Base-by-base conservation (phyloP, 352 stramenopile species). In the Achlya hypogyna region DNA sequence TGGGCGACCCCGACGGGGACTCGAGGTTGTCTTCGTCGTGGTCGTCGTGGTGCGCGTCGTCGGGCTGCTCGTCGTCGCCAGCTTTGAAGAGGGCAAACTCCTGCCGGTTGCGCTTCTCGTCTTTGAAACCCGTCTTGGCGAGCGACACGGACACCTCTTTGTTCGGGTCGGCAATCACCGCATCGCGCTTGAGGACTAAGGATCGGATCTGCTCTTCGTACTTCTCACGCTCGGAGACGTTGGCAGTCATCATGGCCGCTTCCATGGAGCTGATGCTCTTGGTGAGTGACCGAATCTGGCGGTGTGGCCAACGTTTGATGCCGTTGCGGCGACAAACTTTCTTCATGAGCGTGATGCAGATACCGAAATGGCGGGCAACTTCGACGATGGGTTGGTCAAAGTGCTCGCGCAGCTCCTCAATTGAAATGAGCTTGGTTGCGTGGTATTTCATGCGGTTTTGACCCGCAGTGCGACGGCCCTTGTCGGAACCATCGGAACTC, bases 291-390 rank as follows among this genome's bases (percentile, higher is more conserved):
- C 86, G 84, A 67, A 87, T 87, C 70, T 86, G 79, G 32, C 79
- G 77, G 63, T 87, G 79, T 34, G 79, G 79, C 79, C 79, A 87
- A 35, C 79, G 79, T 62, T 87, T 87, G 70, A 87, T 87, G 35
- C 79, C 79, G 63, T 87, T 87, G 62, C 78, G 77, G 12, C 79
- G 75, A 28, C 79, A 87, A 51, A 87, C 84, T 65, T 87, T 87
- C 72, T 87, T 95, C 86, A 95, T 95, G 43, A 95, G 77, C 65
- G 86, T 95, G 72, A 95, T 95, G 69, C 86, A 95, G 49, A 95
- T 92, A 29, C 86, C 86, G 79, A 95, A 95, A 63, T 91, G 81
- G 72, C 92, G 91, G 25, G 86, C 86, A n/a, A 95, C 86, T 52
- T 95, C 86, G 49, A 93, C 89, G 71, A 95, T 93, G 2, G 86